Conservation (phyloP, 2,329 filamentous ascomycete species). For the Aphanocladium album region DNA sequence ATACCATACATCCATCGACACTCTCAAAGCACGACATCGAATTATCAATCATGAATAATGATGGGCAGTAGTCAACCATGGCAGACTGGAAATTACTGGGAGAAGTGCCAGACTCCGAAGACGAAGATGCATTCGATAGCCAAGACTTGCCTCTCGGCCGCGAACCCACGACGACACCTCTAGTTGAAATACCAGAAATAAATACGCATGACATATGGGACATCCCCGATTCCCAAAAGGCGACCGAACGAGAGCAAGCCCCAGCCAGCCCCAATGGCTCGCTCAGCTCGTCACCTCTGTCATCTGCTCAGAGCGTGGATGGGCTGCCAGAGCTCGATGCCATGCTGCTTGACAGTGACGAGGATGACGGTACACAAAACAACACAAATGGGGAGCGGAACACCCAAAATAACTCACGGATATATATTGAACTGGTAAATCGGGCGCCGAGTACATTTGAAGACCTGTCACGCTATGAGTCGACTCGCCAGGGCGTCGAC, state of each 20-base stretch:
- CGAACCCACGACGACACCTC: conserved; percentile 7
- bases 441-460: neutral
- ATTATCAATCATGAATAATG: conserved; percentile 15
- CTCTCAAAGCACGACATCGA: neutral
- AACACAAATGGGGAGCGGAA: conserved; percentile 11
- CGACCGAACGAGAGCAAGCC: conserved; percentile 10
- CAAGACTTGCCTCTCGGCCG: conserved; percentile 22
- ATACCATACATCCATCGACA: neutral
- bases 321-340: conserved; percentile 20
- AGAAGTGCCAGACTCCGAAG: conserved; percentile 48
- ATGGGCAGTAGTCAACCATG: conserved; percentile 28
- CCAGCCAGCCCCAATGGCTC: conserved; percentile 8
- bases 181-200: neutral
- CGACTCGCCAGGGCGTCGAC: neutral
- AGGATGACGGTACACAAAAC: neutral
- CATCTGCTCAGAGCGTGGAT: conserved; percentile 27
- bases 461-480: neutral
- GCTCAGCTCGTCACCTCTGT: conserved; percentile 30
- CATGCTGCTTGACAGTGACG: conserved; percentile 6
- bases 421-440: neutral
- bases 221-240: conserved; percentile 29
- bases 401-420: neutral
- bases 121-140: conserved; percentile 40
- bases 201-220: conserved; percentile 29
- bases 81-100: conserved; percentile 45